Base-by-base conservation (phyloP, 768 basidiomycete genomes). In the Grammothele lineata region DNA sequence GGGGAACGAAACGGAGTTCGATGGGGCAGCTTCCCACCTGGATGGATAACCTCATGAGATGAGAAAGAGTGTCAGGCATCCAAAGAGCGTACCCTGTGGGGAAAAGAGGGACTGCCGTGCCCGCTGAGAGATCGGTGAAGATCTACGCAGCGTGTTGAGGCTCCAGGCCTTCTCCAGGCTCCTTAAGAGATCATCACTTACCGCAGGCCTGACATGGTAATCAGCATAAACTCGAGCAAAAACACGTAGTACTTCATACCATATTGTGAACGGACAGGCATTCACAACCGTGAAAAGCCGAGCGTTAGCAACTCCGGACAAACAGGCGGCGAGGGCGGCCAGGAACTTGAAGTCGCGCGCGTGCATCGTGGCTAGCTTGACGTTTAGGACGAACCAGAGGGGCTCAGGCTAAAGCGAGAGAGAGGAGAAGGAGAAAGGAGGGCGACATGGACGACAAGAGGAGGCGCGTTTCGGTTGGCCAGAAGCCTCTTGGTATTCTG, bases 231-330 rank as follows among this genome's bases (percentile, higher is more conserved):
- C n/a, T 21, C 15, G 26, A 4, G 22, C 14, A 30, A 30, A 18
- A 25, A 27, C 14, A 15, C 24, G 8, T 7, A 7, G 27, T 7
- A 8, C n/a, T 18, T 45, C 70, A 44, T 56, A 83, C 84, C 84
- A 85, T 50, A 85, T 73, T 3, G 82, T 85, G 64, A 82, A 85
- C 0, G 81, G 74, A 57, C 84, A 85, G 3, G 65, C 70, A 65
- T 85, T 86, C 57, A 70, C 69, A 21, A 80, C 75, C 0, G 75
- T 80, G 52, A 86, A 73, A 7, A 7, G 14, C 14, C 27, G 27
- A 7, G 27, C 27, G 27, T 30, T 14, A 7, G 14, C 27, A 14
- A 30, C 27, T n/a, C 27, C 27, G 27, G 8, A 14, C 27, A 30
- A 7, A 30, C 8, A 30, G 27, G 14, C 14, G 8, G 14, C 14